Evolutionary conservation across 1,284 basidiomycete genomes (phyloP).

Genomic region (Gomphus bonarii): DNA sequence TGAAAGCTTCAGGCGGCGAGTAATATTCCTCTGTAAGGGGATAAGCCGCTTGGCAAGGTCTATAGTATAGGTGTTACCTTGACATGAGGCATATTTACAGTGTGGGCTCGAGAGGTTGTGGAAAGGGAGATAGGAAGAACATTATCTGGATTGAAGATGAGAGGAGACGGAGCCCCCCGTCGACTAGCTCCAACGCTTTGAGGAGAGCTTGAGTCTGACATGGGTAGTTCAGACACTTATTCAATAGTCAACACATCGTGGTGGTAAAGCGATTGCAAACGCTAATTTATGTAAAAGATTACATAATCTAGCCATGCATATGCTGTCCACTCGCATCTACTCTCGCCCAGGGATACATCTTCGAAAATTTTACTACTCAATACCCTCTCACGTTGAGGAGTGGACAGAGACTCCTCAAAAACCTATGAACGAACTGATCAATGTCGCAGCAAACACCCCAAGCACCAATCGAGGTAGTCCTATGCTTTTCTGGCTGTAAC

Average conservation of each 20-base stretch:
- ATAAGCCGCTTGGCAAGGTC: slow-evolving; percentile 26
- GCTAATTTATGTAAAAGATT: background rate
- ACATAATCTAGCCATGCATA: background rate
- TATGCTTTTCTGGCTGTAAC: background rate
- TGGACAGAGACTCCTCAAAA: background rate
- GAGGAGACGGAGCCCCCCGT: slow-evolving; percentile 64
- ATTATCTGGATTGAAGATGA: slow-evolving; percentile 61
- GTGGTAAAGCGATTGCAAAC: background rate
- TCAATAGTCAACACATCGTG: slow-evolving; percentile 7
- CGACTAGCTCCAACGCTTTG: slow-evolving; percentile 22
- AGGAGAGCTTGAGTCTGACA: slow-evolving; percentile 49
- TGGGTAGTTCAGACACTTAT: slow-evolving; percentile 18
- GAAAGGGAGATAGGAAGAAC: slow-evolving; percentile 32
- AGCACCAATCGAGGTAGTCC: background rate
- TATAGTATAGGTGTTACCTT: slow-evolving; percentile 6
- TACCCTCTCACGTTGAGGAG: background rate
- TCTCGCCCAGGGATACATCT: background rate
- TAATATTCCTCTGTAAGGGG: slow-evolving; percentile 89
- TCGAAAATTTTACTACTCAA: background rate
- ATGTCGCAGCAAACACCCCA: background rate
- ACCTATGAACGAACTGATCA: background rate
- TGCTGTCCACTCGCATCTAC: background rate
- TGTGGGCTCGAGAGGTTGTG: slow-evolving; percentile 1
- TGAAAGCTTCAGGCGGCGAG: slow-evolving; percentile 83
- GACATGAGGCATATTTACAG: slow-evolving; percentile 11